Base-by-base conservation (phyloP, 2,329 filamentous ascomycete species). In the Rhynchosporium graminicola region DNA sequence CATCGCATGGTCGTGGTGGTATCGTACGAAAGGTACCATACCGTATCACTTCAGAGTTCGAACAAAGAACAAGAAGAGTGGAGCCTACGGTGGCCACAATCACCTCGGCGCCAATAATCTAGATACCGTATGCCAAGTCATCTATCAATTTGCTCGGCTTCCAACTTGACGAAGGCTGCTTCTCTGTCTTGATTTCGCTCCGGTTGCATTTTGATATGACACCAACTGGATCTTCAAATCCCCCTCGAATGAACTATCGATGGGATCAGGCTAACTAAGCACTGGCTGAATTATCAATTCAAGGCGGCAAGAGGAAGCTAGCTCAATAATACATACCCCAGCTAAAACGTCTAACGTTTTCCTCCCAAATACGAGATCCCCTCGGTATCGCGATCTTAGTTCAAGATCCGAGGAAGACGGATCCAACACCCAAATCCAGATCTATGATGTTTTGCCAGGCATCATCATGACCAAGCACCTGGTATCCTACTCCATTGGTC, bases 161-260 rank as follows among this genome's bases (percentile, higher is more conserved):
- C 42, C 42, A 43, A n/a, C 13, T 43, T 20, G 40, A 31, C 31
- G 38, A 38, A 20, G 45, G 4, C 29, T 20, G 15, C 28, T 12
- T 5, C 40, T 38, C 45, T 28, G 20, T 48, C 13, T 33, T 55
- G 59, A 55, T 65, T 63, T 67, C 65, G 61, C 63, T 62, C 60
- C 61, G 63, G 20, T 61, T 64, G 45, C 59, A 55, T 46, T 42
- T 58, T 45, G 42, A 58, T 51, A 54, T 54, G 51, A 54, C 28
- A 54, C 51, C 51, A 36, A 54, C 52, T 45, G 40, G 48, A 57
- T 56, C 50, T 59, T 51, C 59, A 59, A 63, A 60, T 63, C 46
- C 51, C 26, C 57, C 57, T 60, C 61, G 52, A 63, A 63, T 63
- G 57, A 48, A 63, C 52, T 47, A 57, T 46, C 40, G 20, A 51